Conservation (phyloP, 1,284 basidiomycete genomes). For the Ustilago xerochloae region DNA sequence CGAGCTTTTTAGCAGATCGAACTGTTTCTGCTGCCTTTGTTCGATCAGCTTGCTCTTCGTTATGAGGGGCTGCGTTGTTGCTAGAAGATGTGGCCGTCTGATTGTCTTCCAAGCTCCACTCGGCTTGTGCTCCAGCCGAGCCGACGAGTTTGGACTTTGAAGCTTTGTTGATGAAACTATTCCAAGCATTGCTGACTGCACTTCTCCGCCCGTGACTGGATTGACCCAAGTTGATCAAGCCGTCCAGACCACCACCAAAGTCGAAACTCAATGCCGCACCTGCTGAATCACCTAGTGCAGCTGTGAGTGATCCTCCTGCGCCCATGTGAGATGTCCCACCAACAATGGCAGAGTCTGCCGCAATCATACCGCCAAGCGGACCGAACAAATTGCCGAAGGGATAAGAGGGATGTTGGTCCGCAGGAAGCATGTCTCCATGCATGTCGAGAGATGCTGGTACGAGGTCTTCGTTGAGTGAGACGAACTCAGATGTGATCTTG, state of each 20-base stretch:
- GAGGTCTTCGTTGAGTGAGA: slow-evolving; percentile 54
- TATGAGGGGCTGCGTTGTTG: neutral
- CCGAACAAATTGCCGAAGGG: slow-evolving; percentile 57
- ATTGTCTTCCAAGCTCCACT: slow-evolving; percentile 15
- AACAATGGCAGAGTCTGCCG: slow-evolving; percentile 43
- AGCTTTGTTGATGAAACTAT: slow-evolving; percentile 40
- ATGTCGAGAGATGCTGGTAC: slow-evolving; percentile 53
- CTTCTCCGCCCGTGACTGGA: slow-evolving; percentile 31
- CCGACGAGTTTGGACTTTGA: slow-evolving; percentile 41
- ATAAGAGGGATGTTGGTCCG: slow-evolving; percentile 61
- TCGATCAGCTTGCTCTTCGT: neutral
- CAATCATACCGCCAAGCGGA: slow-evolving; percentile 27
- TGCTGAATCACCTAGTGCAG: slow-evolving; percentile 25
- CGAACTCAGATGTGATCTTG: slow-evolving; percentile 39
- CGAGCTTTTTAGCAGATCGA: slow-evolving; percentile 22
- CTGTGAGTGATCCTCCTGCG: neutral
- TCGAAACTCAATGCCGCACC: slow-evolving; percentile 23
- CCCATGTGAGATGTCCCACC: slow-evolving; percentile 12
- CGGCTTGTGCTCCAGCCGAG: slow-evolving; percentile 4
- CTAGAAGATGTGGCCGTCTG: neutral
- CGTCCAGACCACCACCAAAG: slow-evolving; percentile 42
- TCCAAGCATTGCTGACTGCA: slow-evolving; percentile 34
- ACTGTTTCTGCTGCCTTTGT: slow-evolving; percentile 11
- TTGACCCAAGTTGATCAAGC: slow-evolving; percentile 32
- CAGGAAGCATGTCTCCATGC: slow-evolving; percentile 59